A percentile compares a stretch with the other conserved stretches of the same genome.
phyloP scores from a whole-genome alignment of 225 moss, liverwort and hornwort genomes.

The Physcomitrellopsis africana region DNA sequence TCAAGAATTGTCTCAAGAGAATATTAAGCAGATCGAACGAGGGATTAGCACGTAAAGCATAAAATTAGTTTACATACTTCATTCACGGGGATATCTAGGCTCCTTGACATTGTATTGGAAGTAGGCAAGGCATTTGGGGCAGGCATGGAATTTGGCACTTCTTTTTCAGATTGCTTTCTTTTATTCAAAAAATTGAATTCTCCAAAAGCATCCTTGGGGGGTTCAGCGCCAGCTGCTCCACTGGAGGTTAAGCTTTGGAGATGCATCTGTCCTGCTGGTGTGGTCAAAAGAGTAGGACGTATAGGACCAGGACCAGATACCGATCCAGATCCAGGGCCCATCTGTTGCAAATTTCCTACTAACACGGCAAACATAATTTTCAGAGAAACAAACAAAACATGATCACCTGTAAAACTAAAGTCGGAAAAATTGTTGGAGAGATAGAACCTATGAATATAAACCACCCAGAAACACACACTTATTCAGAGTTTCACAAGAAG shows the following conservation, averaged over 20 bases:
- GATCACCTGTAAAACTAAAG: too few species aligned
- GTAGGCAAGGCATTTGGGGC: slow-evolving; percentile 31
- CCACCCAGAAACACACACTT: slow-evolving; percentile 9
- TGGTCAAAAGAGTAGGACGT: slow-evolving; percentile 56
- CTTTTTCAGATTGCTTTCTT: slow-evolving; percentile 42
- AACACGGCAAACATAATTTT: slow-evolving; percentile 20
- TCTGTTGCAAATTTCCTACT: slow-evolving; percentile 50
- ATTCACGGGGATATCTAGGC: slow-evolving; percentile 29
- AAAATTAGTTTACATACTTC: slow-evolving; percentile 37
- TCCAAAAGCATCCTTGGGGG: slow-evolving; percentile 47
- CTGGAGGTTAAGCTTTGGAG: slow-evolving; percentile 53
- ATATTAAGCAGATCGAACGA: slow-evolving; percentile 17
- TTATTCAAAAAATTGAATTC: slow-evolving; percentile 59
- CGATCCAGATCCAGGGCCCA: slow-evolving; percentile 24
- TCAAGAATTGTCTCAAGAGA: slow-evolving; percentile 24
- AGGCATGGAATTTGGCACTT: slow-evolving; percentile 36
- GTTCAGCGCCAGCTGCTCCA: slow-evolving; percentile 41
- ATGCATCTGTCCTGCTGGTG: slow-evolving; percentile 60
- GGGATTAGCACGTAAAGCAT: slow-evolving; percentile 14
- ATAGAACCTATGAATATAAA: neutral
- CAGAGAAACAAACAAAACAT: neutral
- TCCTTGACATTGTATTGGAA: slow-evolving; percentile 33
- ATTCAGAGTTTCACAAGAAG: slow-evolving; percentile 17
- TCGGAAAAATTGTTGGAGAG: too few species aligned
- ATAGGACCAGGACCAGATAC: slow-evolving; percentile 34